These are phyloP conservation scores for Chernovozyma sophiae-reginae DNA, from an alignment of 1,139 yeast species.

Conservation along the genomic window DNA sequence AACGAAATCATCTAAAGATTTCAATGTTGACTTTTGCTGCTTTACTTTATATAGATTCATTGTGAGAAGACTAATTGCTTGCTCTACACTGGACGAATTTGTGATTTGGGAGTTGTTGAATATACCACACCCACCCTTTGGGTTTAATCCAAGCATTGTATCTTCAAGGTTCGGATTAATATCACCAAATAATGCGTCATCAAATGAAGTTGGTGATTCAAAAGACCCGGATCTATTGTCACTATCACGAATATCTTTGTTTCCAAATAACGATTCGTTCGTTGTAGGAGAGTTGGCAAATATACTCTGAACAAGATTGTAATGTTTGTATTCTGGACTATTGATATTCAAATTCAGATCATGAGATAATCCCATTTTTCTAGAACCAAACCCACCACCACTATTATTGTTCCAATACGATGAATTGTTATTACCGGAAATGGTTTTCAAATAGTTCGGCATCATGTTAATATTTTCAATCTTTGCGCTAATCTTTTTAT, in stretches of 20 bases:
- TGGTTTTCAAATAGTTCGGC: conserved; percentile 25
- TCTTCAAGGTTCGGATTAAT: conserved; percentile 62
- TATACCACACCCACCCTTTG: conserved; percentile 56
- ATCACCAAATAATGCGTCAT: conserved; percentile 78
- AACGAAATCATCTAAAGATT: conserved; percentile 28
- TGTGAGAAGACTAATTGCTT: conserved; percentile 26
- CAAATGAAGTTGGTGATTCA: conserved; percentile 36
- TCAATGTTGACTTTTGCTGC: conserved; percentile 34
- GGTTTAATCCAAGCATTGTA: conserved; percentile 51
- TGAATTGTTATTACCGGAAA: not conserved
- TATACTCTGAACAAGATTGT: conserved; percentile 41
- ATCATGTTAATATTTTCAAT: conserved; percentile 69
- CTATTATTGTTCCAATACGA: conserved; percentile 1
- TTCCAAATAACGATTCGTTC: conserved; percentile 8
- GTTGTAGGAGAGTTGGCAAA: conserved; percentile 15
- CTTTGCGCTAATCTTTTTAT: conserved; percentile 77
- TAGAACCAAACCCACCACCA: conserved; percentile 14
- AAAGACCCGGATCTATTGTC: conserved; percentile 6
- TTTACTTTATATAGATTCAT: conserved; percentile 29
- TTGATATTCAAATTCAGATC: not conserved
- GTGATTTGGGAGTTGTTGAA: conserved; percentile 61
- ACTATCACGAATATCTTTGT: conserved; percentile 10
- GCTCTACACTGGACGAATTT: conserved; percentile 49
- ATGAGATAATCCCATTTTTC: conserved; percentile 9
- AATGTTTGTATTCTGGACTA: conserved; percentile 35